Evolutionary conservation across 2,329 filamentous ascomycete genomes (phyloP).

Genomic region (Calonectria montana): DNA sequence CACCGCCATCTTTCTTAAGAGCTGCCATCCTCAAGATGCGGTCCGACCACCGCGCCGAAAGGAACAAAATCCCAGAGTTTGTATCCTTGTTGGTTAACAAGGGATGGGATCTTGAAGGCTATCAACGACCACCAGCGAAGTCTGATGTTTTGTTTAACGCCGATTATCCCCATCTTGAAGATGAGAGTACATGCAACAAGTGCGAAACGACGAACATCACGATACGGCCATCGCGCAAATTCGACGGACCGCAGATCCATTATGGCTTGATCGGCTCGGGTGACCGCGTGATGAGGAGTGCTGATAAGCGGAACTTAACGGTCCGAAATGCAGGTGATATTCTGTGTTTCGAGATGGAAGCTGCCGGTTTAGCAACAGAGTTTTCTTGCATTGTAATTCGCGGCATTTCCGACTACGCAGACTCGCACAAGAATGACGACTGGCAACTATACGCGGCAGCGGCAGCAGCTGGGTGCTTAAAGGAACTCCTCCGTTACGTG

Average conservation of each 20-base stretch:
- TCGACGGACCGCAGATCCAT: conserved; percentile 17
- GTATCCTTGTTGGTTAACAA: background rate
- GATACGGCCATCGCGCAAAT: background rate
- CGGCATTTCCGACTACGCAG: conserved; percentile 37
- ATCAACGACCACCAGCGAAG: conserved; percentile 15
- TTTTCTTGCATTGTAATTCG: conserved; percentile 33
- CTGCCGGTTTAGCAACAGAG: conserved; percentile 28
- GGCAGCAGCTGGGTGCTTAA: conserved; percentile 29
- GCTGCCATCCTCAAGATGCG: conserved; percentile 30
- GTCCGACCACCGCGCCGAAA: conserved; percentile 23
- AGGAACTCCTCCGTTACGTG: conserved; percentile 25
- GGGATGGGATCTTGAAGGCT: conserved; percentile 10
- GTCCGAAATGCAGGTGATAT: background rate
- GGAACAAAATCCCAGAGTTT: conserved; percentile 28
- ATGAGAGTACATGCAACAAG: background rate
- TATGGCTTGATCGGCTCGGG: conserved; percentile 33
- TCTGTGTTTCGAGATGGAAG: conserved; percentile 38
- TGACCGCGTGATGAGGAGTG: conserved; percentile 23
- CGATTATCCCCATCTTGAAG: conserved; percentile 15
- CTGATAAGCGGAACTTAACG: background rate
- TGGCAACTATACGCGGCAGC: conserved; percentile 36
- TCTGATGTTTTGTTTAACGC: conserved; percentile 28
- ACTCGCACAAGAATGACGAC: conserved; percentile 38
- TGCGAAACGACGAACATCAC: conserved; percentile 15
- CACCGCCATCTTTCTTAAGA: conserved; percentile 23